Conservation (phyloP, 2,329 filamentous ascomycete genomes). For the Aschersonia sp. region DNA sequence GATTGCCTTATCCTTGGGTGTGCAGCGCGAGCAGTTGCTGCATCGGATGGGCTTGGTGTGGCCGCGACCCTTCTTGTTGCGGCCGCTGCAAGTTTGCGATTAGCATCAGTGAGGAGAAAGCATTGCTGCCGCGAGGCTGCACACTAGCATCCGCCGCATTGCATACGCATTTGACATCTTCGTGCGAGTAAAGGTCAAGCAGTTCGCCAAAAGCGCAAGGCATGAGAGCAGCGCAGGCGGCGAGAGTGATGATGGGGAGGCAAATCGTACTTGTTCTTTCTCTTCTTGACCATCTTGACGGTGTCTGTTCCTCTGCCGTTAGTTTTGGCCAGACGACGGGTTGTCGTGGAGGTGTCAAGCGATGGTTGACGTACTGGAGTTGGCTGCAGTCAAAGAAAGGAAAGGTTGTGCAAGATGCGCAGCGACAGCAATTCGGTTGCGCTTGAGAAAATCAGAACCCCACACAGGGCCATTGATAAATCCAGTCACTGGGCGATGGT, state of each 20-base stretch:
- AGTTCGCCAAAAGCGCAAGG: slow-evolving; percentile 1
- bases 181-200: background rate
- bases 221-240: background rate
- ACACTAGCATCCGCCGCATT: background rate
- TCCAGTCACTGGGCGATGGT: slow-evolving; percentile 7
- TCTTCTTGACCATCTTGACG: slow-evolving; percentile 59
- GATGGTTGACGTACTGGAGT: slow-evolving; percentile 5
- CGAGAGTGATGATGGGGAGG: background rate
- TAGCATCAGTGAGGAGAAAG: slow-evolving; percentile 4
- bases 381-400: background rate
- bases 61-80: slow-evolving; percentile 99
- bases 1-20: slow-evolving; percentile 99
- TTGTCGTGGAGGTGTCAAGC: slow-evolving; percentile 10
- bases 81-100: slow-evolving; percentile 48
- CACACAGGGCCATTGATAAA: slow-evolving; percentile 4
- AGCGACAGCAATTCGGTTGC: slow-evolving; percentile 4
- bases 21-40: slow-evolving; percentile 66
- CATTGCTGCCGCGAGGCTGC: slow-evolving; percentile 4
- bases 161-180: slow-evolving; percentile 6
- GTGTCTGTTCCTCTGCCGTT: slow-evolving; percentile 29
- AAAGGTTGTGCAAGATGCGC: background rate
- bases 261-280: slow-evolving; percentile 48
- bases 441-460: slow-evolving; percentile 2
- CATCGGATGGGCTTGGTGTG: slow-evolving; percentile 97
- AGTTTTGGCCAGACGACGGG: slow-evolving; percentile 13